Evolutionary conservation across 169 alveolate genomes (phyloP).

Genomic region (Cryptosporidium sp.): DNA sequence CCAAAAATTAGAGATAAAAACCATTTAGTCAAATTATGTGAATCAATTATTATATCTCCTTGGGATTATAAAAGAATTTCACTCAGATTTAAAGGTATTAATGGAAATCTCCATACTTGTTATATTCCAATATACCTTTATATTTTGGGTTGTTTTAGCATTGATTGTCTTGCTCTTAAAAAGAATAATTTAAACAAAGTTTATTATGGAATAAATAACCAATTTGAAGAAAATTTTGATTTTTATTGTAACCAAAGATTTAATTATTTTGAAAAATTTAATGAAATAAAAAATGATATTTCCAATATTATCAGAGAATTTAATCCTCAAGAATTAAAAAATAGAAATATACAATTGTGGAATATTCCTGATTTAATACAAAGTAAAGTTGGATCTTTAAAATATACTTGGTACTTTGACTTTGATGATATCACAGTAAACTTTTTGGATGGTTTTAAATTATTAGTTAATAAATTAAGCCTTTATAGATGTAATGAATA

Average conservation of each 20-base stretch:
- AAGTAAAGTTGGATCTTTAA: conserved; percentile 4
- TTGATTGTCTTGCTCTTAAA: conserved; percentile 38
- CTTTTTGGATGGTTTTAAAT: conserved; percentile 6
- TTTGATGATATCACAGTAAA: conserved; percentile 42
- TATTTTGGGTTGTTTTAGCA: conserved; percentile 1
- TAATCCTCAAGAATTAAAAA: background rate
- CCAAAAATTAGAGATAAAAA: background rate
- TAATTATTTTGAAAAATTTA: conserved; percentile 12
- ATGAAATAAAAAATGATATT: background rate
- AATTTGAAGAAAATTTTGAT: conserved; percentile 44
- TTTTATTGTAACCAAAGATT: conserved; percentile 16
- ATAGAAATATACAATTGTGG: conserved; percentile 8
- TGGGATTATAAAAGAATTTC: conserved; percentile 46
- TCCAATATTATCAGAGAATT: background rate
- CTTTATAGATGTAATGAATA: conserved; percentile 63
- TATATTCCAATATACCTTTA: conserved; percentile 41
- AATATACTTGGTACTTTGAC: conserved; percentile 49
- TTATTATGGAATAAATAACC: conserved; percentile 51
- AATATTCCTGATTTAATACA: conserved; percentile 20
- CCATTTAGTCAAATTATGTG: conserved; percentile 1
- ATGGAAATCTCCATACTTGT: conserved; percentile 17
- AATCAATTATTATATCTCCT: conserved; percentile 19
- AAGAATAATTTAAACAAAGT: conserved; percentile 15
- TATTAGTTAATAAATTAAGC: conserved; percentile 8
- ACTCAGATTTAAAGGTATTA: background rate